Conservation (phyloP, 2,329 filamentous ascomycete genomes). For the Corinectria fuckeliana region DNA sequence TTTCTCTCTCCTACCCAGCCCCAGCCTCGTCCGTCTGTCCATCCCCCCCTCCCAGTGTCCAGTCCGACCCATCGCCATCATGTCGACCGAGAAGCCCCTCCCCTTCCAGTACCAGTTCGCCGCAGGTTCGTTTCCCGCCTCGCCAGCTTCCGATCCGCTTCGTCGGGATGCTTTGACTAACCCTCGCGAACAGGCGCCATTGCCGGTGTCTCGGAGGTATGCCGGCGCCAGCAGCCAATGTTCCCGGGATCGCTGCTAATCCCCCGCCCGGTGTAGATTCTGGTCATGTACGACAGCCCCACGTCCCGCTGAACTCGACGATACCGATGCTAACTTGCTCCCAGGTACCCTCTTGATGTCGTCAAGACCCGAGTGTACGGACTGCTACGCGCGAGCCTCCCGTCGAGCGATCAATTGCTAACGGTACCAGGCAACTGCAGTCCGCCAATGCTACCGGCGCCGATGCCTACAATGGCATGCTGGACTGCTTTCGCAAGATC, state of each 20-base stretch:
- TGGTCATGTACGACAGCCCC: conserved; percentile 73
- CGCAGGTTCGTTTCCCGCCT: conserved; percentile 69
- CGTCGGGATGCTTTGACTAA: conserved; percentile 27
- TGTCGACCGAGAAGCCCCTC: conserved; percentile 70
- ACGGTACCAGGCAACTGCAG: conserved; percentile 77
- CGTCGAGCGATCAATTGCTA: conserved; percentile 20
- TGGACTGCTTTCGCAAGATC: conserved; percentile 98
- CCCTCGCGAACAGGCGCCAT: conserved; percentile 71
- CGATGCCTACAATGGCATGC: conserved; percentile 94
- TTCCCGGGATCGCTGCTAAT: conserved; percentile 33
- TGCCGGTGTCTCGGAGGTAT: conserved; percentile 95
- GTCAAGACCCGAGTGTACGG: conserved; percentile 96
- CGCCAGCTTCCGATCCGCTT: conserved; percentile 11
- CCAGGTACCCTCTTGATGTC: conserved; percentile 97
- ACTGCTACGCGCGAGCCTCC: conserved; percentile 29
- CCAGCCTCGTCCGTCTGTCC: conserved; percentile 8
- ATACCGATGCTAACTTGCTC: conserved; percentile 18
- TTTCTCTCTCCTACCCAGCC: conserved; percentile 17
- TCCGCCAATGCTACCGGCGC: conserved; percentile 74
- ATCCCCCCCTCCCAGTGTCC: conserved; percentile 12
- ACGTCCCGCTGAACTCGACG: conserved; percentile 18
- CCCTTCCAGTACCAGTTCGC: conserved; percentile 95
- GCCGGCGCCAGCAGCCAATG: conserved; percentile 37
- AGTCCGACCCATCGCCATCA: conserved; percentile 26
- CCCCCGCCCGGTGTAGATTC: conserved; percentile 64